Conservation (phyloP, 2,329 filamentous ascomycete genomes). For the Phoma sp. region DNA sequence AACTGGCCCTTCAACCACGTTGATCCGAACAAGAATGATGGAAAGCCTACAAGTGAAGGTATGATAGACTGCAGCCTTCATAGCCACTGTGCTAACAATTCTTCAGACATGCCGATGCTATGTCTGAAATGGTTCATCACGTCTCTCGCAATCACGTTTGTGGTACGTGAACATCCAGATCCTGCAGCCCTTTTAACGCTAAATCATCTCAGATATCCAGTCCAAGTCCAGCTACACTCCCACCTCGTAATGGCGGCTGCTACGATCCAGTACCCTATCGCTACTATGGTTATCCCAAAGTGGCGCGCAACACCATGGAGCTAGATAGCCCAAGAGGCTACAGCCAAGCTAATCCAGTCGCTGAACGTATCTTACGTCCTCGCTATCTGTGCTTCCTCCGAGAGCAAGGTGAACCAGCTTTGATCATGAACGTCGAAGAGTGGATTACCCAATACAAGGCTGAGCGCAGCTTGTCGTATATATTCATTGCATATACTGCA, state of each 20-base stretch:
- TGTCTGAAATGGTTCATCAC: slow-evolving; percentile 40
- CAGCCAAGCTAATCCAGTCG: slow-evolving; percentile 29
- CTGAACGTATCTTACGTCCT: slow-evolving; percentile 36
- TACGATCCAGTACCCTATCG: slow-evolving; percentile 40
- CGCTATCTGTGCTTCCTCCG: slow-evolving; percentile 40
- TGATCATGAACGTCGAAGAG: slow-evolving; percentile 35
- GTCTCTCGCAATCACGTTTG: slow-evolving; percentile 29
- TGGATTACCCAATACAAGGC: slow-evolving; percentile 32
- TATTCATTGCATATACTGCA: slow-evolving; percentile 53
- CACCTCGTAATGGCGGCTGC: slow-evolving; percentile 27
- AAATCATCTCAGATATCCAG: slow-evolving; percentile 28
- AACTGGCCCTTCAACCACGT: slow-evolving; percentile 43
- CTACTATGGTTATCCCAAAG: slow-evolving; percentile 41
- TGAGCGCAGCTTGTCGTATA: slow-evolving; percentile 39
- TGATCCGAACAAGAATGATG: slow-evolving; percentile 27
- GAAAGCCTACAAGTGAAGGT: slow-evolving; percentile 29
- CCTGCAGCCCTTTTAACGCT: not conserved
- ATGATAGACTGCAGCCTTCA: not conserved
- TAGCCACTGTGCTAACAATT: not conserved
- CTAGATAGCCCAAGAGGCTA: slow-evolving; percentile 18
- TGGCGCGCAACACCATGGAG: slow-evolving; percentile 38
- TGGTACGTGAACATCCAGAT: slow-evolving; percentile 22
- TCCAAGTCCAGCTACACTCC: slow-evolving; percentile 22
- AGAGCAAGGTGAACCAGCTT: slow-evolving; percentile 23
- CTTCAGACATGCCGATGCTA: slow-evolving; percentile 31